Evolutionary conservation across 1,139 yeast species (phyloP).

Genomic region (Zygoascus meyerae): DNA sequence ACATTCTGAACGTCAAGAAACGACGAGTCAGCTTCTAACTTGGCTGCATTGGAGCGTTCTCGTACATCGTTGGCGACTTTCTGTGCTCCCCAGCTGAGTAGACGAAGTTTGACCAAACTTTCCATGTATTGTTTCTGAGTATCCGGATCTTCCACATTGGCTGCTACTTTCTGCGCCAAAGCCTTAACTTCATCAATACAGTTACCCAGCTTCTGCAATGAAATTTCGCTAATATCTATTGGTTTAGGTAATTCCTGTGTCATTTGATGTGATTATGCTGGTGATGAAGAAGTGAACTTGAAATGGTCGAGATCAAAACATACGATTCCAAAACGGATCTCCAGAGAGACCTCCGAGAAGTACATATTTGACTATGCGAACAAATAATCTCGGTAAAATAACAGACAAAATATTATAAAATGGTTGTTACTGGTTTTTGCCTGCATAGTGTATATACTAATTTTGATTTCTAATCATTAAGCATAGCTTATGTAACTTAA

Average conservation of each 20-base stretch:
- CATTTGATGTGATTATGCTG: not conserved
- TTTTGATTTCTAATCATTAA: too few relatives aligned
- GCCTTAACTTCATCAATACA: not conserved
- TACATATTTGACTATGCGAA: too few relatives aligned
- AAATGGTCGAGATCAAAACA: too few relatives aligned
- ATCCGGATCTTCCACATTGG: not conserved
- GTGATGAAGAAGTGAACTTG: not conserved
- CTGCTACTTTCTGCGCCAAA: not conserved
- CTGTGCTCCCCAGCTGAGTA: conserved; percentile 26
- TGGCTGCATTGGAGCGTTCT: conserved; percentile 22
- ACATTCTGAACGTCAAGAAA: conserved; percentile 32
- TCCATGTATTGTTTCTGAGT: conserved; percentile 22
- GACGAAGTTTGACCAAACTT: conserved; percentile 24
- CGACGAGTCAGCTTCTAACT: conserved; percentile 27
- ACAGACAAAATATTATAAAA: too few relatives aligned
- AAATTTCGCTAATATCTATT: not conserved
- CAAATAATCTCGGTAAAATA: too few relatives aligned
- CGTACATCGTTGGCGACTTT: conserved; percentile 20
- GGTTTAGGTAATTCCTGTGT: conserved; percentile 1
- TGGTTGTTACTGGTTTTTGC: too few relatives aligned
- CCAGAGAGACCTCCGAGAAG: too few relatives aligned
- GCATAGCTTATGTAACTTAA: too few relatives aligned
- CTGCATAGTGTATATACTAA: too few relatives aligned
- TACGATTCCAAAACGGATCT: too few relatives aligned
- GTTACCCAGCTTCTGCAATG: not conserved